Percentiles rank a stretch among this genome's conserved stretches.
phyloP scores from a whole-genome alignment of 2,329 filamentous ascomycete species.

The Gnomoniopsis smithogilvyi region DNA sequence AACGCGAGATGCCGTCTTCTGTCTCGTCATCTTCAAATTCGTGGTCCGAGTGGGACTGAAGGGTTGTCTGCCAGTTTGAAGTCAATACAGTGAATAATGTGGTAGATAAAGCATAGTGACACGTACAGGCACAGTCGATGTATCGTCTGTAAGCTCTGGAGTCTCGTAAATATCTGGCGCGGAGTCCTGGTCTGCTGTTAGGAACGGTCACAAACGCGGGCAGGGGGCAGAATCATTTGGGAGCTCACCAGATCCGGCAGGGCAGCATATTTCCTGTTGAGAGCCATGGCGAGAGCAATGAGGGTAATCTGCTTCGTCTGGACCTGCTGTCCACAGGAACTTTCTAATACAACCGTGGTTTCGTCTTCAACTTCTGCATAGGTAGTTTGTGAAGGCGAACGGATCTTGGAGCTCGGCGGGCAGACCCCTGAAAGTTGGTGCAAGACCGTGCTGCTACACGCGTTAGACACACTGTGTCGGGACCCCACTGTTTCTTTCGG shows the following conservation, averaged over 20 bases:
- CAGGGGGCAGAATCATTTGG: constrained; percentile 14
- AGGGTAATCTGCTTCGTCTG: background rate
- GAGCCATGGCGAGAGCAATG: constrained; percentile 52
- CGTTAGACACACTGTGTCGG: background rate
- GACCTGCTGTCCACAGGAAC: background rate
- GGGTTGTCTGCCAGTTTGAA: constrained; percentile 48
- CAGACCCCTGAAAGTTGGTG: background rate
- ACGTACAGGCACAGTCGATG: constrained; percentile 76
- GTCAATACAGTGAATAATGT: background rate
- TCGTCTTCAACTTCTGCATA: background rate
- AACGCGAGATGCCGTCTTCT: constrained; percentile 68
- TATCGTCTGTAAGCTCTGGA: constrained; percentile 86
- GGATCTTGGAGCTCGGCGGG: background rate
- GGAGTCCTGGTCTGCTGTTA: constrained; percentile 61
- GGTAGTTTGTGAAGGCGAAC: no score
- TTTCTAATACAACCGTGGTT: background rate
- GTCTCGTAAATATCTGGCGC: constrained; percentile 97
- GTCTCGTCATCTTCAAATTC: constrained; percentile 61
- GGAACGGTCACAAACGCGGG: constrained; percentile 7
- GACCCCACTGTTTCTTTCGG: background rate
- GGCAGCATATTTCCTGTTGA: constrained; percentile 78
- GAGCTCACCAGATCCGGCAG: constrained; percentile 69
- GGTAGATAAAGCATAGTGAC: background rate
- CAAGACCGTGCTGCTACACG: background rate
- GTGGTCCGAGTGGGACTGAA: constrained; percentile 57